Conservation (phyloP, 139 green algal species). For the Chara braunii region DNA sequence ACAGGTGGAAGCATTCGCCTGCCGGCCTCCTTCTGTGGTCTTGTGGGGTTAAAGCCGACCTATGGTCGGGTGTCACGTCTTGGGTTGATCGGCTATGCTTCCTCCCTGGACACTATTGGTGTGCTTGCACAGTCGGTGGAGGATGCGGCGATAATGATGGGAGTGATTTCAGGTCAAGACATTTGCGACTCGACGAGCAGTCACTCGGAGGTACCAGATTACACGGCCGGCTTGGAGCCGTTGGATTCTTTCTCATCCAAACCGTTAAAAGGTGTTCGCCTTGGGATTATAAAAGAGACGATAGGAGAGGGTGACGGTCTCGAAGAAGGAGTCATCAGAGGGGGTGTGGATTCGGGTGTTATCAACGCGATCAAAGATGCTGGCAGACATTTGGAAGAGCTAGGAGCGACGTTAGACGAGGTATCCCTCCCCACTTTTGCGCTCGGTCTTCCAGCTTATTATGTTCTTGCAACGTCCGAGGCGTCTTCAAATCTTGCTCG, state of each 20-base stretch:
- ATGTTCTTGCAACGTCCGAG: constrained; percentile 85
- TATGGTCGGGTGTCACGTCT: constrained; percentile 83
- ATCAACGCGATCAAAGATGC: constrained; percentile 47
- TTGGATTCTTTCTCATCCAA: constrained; percentile 37
- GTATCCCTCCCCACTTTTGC: constrained; percentile 70
- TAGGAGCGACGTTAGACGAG: constrained; percentile 70
- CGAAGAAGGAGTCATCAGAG: no score
- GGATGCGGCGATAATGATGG: constrained; percentile 76
- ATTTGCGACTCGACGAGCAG: constrained; percentile 58
- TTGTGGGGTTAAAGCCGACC: constrained; percentile 91
- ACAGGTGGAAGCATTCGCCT: constrained; percentile 90
- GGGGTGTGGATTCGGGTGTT: constrained; percentile 60
- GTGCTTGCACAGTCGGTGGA: constrained; percentile 68
- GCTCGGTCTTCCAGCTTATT: constrained; percentile 86
- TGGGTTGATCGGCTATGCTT: constrained; percentile 90
- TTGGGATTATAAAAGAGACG: constrained; percentile 75
- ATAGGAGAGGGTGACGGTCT: no score
- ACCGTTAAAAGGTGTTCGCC: constrained; percentile 57
- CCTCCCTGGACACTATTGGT: constrained; percentile 82
- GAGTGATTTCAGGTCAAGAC: constrained; percentile 69
- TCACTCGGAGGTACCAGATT: constrained; percentile 16
- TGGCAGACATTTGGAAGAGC: constrained; percentile 54
- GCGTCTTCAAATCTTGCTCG: constrained; percentile 88
- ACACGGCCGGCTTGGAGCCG: constrained; percentile 44
- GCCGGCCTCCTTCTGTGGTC: constrained; percentile 88